These are phyloP conservation scores for Ogataea polymorpha DNA, from an alignment of 805 yeast genomes.

Conservation along the genomic window DNA sequence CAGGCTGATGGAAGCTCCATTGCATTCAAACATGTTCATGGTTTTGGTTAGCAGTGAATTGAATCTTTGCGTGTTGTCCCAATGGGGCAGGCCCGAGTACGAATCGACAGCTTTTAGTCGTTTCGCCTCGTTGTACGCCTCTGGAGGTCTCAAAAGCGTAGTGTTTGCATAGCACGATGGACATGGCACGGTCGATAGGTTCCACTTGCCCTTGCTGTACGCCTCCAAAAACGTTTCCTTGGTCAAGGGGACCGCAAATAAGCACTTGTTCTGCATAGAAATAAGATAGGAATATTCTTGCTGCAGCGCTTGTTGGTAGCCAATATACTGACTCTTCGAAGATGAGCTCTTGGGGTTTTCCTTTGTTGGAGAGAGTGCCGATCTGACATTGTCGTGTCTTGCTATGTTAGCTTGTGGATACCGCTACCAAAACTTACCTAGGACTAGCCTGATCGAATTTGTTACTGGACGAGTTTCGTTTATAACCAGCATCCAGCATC, in stretches of 20 bases:
- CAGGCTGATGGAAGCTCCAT: slow-evolving; percentile 60
- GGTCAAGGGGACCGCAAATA: slow-evolving; percentile 38
- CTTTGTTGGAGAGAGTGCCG: slow-evolving; percentile 1
- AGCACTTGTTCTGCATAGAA: slow-evolving; percentile 14
- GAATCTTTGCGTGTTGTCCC: slow-evolving; percentile 44
- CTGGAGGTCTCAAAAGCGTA: slow-evolving; percentile 60
- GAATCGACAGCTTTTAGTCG: slow-evolving; percentile 43
- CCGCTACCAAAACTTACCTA: slow-evolving; percentile 7
- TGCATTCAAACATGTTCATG: slow-evolving; percentile 40
- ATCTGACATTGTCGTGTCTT: neutral
- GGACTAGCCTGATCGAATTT: slow-evolving; percentile 10
- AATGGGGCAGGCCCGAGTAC: slow-evolving; percentile 41
- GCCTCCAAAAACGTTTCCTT: slow-evolving; percentile 53
- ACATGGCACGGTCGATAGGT: slow-evolving; percentile 49
- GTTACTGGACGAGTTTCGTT: slow-evolving; percentile 8
- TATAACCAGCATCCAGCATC: slow-evolving; percentile 19
- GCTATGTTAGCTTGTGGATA: neutral
- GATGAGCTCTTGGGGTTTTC: slow-evolving; percentile 5
- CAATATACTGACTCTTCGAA: slow-evolving; percentile 4
- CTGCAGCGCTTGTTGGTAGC: slow-evolving; percentile 8
- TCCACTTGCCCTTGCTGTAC: slow-evolving; percentile 55
- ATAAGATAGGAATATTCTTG: slow-evolving; percentile 15
- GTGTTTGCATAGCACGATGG: slow-evolving; percentile 50
- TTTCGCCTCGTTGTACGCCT: slow-evolving; percentile 45
- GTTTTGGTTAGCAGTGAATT: slow-evolving; percentile 37